phyloP scores from a whole-genome alignment of 257 asterid genomes.

The Primulina eburnea region DNA sequence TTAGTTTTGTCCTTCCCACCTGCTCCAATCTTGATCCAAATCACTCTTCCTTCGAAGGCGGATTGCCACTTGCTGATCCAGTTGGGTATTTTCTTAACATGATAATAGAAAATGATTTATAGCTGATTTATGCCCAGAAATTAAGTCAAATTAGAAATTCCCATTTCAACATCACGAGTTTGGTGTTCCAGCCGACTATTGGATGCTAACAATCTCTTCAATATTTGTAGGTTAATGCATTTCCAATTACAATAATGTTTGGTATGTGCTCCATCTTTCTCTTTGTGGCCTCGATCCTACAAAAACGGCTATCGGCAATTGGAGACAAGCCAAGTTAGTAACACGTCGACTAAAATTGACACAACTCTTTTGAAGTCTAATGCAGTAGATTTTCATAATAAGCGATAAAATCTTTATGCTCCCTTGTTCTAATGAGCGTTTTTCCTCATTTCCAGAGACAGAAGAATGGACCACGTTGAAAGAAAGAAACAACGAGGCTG shows the following conservation, averaged over 20 bases:
- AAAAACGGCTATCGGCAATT: constrained; percentile 70
- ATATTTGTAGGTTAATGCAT: constrained; percentile 66
- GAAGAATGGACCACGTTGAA: constrained; percentile 47
- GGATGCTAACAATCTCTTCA: constrained; percentile 9
- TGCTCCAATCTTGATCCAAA: background rate
- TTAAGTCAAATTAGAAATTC: background rate
- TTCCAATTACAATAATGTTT: constrained; percentile 94
- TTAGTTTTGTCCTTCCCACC: background rate
- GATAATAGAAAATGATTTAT: background rate
- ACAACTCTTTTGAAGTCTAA: constrained; percentile 3
- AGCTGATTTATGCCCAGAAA: constrained; percentile 3
- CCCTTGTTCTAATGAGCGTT: constrained; percentile 17
- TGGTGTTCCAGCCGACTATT: background rate
- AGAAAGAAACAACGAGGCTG: constrained; percentile 45
- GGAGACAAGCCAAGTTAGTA: constrained; percentile 87
- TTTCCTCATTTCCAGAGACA: constrained; percentile 48
- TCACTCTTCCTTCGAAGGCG: constrained; percentile 3
- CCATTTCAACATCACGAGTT: background rate
- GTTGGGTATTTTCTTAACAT: background rate
- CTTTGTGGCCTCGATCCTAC: constrained; percentile 80
- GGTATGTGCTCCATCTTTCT: constrained; percentile 99
- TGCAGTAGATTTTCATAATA: background rate
- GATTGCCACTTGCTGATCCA: background rate
- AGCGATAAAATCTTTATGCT: background rate
- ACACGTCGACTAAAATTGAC: background rate